Base-by-base conservation (phyloP, 2,329 filamentous ascomycete species). In the Xylaria multiplex region DNA sequence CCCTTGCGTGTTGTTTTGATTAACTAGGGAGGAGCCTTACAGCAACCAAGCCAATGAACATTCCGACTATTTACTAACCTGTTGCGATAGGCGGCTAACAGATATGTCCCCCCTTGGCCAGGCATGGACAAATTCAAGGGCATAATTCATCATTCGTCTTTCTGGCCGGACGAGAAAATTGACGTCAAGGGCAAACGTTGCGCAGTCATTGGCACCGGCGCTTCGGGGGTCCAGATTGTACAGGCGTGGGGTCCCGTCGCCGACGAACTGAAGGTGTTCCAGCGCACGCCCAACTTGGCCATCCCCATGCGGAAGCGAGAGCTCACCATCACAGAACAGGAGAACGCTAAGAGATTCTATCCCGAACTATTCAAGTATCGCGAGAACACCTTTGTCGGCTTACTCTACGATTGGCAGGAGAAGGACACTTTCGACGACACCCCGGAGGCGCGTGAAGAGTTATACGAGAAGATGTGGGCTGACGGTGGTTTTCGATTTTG, bases 231-330 rank as follows among this genome's bases (percentile, higher is more conserved):
- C 1, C 89, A 91, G 70, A 84, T 90, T 49, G 82, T 84, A 0
- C 89, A 91, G 69, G 87, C 86, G 59, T 85, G 84, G 76, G 85
- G 83, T 1, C 84, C 84, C 2, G 74, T 81, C 13, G 86, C 83
- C 0, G 82, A 79, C 6, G 77, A 84, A 1, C 69, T 91, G 27
- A 83, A 78, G 2, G 86, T 91, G 42, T 90, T 91, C 75, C 88
- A 91, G 71, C 83, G 90, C 11, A 91, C 88, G 0, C 89, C 90
- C 0, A 91, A 91, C 65, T 79, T 90, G 6, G 87, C 86, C 0
- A 71, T 91, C 0, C 88, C 88, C 0, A 90, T 91, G 86, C 80
- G 83, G 2, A 82, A 84, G 64, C 77, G 79, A 2, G 46, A 77
- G 0, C 77, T 89, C 32, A 83, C 81, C 0, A 77, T 74, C 11